Base-by-base conservation (phyloP, 73 alveolate genomes). In the Urostyla sp. region DNA sequence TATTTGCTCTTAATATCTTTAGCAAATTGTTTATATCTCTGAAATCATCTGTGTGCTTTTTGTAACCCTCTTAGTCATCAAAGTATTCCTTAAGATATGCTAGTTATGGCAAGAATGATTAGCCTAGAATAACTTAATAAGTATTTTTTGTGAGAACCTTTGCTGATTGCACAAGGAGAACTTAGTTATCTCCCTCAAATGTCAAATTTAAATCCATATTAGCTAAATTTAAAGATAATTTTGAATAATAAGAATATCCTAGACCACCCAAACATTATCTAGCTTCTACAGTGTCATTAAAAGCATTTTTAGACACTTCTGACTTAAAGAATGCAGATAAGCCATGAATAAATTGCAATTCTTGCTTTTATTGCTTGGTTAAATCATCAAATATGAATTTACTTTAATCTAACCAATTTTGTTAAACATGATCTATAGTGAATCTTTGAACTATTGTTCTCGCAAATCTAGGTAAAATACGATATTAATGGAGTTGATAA, bases 181-280 rank as follows among this genome's bases (percentile, higher is more conserved):
- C 96, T 10, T 87, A 75, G 75, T 92, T 92, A 69, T 92, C 98
- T 4, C 98, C 98, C 73, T 92, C 98, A 89, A 91, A 91, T 15
- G 98, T 92, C 74, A 69, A 57, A 43, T 83, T 79, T 13, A 87
- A 53, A 67, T 90, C 98, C 21, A 55, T 48, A 11, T 57, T 85
- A 0, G 51, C 23, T 40, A 51, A 31, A 48, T 84, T 60, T 16
- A 44, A 28, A 11, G 94, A 91, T 34, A 93, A 50, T 51, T 93
- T 67, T 27, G 84, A 36, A 74, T 87, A 88, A 38, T 67, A 46
- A 50, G 93, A 87, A 75, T 76, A 93, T 3, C 98, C 98, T 40
- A 91, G 86, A 30, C 98, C 98, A 18, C 97, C 98, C 52, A 90
- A 81, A 30, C 93, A 85, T 57, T 78, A 36, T 87, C 96, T 72